Evolutionary conservation across 768 basidiomycete species (phyloP).

Genomic region (Trametes coccinea): DNA sequence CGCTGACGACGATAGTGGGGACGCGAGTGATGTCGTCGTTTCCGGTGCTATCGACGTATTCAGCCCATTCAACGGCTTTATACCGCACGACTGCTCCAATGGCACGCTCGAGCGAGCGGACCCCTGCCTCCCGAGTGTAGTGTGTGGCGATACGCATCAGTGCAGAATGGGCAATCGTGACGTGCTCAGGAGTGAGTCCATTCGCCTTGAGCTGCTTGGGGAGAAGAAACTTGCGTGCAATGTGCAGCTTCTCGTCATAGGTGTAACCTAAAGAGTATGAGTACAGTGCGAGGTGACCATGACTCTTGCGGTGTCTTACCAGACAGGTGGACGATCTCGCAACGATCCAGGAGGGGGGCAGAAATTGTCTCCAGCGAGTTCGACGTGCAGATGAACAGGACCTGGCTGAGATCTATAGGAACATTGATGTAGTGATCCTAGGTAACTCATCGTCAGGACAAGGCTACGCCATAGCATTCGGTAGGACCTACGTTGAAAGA

Average conservation of each 20-base stretch:
- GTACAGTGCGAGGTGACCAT: neutral
- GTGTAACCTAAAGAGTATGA: constrained; percentile 59
- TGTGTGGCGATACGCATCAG: constrained; percentile 71
- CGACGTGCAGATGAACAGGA: constrained; percentile 91
- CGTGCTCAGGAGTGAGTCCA: constrained; percentile 60
- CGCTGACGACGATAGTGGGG: neutral
- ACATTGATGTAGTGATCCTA: constrained; percentile 92
- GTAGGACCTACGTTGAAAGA: constrained; percentile 61
- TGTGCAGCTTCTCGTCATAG: constrained; percentile 88
- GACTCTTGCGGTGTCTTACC: constrained; percentile 39
- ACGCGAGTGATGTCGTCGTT: constrained; percentile 14
- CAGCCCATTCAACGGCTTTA: constrained; percentile 92
- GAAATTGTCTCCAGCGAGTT: constrained; percentile 90
- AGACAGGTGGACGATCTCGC: constrained; percentile 82
- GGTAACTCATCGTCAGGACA: constrained; percentile 7
- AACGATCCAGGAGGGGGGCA: constrained; percentile 84
- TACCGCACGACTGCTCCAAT: constrained; percentile 86
- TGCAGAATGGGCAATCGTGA: constrained; percentile 69
- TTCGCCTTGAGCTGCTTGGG: constrained; percentile 87
- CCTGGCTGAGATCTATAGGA: constrained; percentile 83
- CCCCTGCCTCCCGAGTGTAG: constrained; percentile 91
- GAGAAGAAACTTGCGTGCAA: constrained; percentile 82
- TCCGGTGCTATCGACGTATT: constrained; percentile 47
- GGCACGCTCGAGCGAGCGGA: constrained; percentile 85
- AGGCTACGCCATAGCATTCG: neutral